Conservation (phyloP, 116 monocot species). For the Zostera marina region DNA sequence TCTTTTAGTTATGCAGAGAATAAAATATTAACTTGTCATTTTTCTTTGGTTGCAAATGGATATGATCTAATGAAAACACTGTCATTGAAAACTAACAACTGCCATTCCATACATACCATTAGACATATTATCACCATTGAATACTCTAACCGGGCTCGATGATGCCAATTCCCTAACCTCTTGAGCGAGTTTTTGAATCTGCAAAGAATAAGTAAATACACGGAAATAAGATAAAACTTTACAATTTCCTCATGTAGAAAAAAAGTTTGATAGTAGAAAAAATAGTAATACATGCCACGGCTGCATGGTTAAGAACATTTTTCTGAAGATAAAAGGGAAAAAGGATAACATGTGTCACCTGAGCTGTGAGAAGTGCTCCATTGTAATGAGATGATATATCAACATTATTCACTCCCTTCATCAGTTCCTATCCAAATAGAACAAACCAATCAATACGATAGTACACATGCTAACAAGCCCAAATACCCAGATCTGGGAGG, state of each 20-base stretch:
- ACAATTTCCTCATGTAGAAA: no score
- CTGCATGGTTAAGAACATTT: not conserved
- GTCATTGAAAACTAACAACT: not conserved
- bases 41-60: not conserved
- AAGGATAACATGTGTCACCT: slow-evolving; percentile 28
- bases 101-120: slow-evolving; percentile 25
- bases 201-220: not conserved
- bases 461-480: no score
- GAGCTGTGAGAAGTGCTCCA: slow-evolving; percentile 70
- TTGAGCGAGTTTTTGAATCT: slow-evolving; percentile 76
- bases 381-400: slow-evolving; percentile 41
- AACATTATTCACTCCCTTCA: slow-evolving; percentile 64
- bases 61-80: not conserved
- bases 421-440: slow-evolving; percentile 32
- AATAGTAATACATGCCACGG: not conserved
- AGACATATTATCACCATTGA: slow-evolving; percentile 33
- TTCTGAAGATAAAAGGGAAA: not conserved
- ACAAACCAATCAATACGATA: not conserved
- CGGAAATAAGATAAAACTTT: no score
- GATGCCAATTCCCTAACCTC: slow-evolving; percentile 64
- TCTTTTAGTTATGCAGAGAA: no score
- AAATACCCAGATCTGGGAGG: no score
- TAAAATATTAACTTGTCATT: no score
- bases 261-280: not conserved
- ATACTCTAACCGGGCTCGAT: slow-evolving; percentile 44